These are phyloP conservation scores for Euclidium syriacum DNA, from an alignment of 345 rosid species.

Conservation along the genomic window DNA sequence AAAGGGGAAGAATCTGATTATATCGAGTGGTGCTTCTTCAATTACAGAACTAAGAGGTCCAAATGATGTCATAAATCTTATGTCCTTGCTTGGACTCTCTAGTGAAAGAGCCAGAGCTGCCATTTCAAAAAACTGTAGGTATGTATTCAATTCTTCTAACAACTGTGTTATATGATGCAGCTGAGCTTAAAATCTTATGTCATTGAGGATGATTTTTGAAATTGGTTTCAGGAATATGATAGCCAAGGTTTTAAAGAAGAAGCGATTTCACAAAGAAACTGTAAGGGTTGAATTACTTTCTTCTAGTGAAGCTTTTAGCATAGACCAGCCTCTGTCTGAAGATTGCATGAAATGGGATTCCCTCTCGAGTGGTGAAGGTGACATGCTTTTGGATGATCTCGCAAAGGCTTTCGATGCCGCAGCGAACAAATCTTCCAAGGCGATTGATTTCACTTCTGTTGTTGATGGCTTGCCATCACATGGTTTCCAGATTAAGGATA, in stretches of 20 bases:
- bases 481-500: slow-evolving; percentile 45
- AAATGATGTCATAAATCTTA: slow-evolving; percentile 66
- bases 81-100: slow-evolving; percentile 68
- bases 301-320: slow-evolving; percentile 32
- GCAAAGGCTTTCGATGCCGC: slow-evolving; percentile 49
- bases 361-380: slow-evolving; percentile 83
- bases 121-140: slow-evolving; percentile 81
- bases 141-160: slow-evolving; percentile 4
- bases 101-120: slow-evolving; percentile 70
- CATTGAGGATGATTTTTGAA: neutral
- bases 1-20: slow-evolving; percentile 69
- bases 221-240: slow-evolving; percentile 51
- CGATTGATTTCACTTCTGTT: slow-evolving; percentile 49
- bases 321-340: slow-evolving; percentile 34
- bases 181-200: neutral
- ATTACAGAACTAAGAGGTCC: slow-evolving; percentile 84
- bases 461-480: slow-evolving; percentile 39
- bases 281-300: slow-evolving; percentile 55
- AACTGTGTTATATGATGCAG: neutral
- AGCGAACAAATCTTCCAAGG: slow-evolving; percentile 38
- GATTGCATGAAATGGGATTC: slow-evolving; percentile 84
- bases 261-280: slow-evolving; percentile 64
- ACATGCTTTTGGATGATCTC: slow-evolving; percentile 64
- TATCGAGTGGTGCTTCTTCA: slow-evolving; percentile 70
- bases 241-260: slow-evolving; percentile 58